Evolutionary conservation across 306 rosid genomes (phyloP).

Genomic region (Quercus cerris): DNA sequence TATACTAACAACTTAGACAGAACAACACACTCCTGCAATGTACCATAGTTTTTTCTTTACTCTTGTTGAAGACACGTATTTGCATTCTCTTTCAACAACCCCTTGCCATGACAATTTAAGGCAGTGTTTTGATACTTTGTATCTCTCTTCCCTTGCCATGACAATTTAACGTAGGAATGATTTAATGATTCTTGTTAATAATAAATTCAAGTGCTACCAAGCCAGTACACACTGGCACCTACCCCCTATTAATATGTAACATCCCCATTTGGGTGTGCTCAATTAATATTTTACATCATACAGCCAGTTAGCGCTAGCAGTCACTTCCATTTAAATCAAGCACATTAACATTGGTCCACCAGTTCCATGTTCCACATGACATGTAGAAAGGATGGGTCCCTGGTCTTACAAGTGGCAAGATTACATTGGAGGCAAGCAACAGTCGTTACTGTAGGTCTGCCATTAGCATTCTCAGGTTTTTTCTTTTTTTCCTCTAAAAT

Average conservation of each 20-base stretch:
- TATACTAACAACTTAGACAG: too few species aligned
- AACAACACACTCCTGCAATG: too few species aligned
- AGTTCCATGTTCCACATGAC: neutral
- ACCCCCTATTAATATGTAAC: neutral
- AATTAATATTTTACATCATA: neutral
- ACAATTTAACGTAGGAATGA: neutral
- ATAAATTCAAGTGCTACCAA: neutral
- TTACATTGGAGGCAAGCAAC: slow-evolving; percentile 7
- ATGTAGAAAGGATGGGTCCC: neutral
- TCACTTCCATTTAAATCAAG: neutral
- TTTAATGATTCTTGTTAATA: neutral
- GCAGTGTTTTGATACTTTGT: too few species aligned
- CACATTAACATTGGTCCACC: neutral
- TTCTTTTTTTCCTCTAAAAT: neutral
- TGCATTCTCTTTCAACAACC: too few species aligned
- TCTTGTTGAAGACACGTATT: too few species aligned
- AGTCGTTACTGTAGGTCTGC: neutral
- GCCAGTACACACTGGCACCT: neutral
- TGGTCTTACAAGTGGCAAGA: neutral
- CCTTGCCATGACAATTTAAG: too few species aligned
- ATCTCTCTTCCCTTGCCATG: neutral
- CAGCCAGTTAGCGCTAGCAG: neutral
- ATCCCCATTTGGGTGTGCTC: neutral
- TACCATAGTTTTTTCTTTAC: too few species aligned
- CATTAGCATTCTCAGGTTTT: neutral